Base-by-base conservation (phyloP, 2,329 filamentous ascomycete genomes). In the Sporothrix pallida region DNA sequence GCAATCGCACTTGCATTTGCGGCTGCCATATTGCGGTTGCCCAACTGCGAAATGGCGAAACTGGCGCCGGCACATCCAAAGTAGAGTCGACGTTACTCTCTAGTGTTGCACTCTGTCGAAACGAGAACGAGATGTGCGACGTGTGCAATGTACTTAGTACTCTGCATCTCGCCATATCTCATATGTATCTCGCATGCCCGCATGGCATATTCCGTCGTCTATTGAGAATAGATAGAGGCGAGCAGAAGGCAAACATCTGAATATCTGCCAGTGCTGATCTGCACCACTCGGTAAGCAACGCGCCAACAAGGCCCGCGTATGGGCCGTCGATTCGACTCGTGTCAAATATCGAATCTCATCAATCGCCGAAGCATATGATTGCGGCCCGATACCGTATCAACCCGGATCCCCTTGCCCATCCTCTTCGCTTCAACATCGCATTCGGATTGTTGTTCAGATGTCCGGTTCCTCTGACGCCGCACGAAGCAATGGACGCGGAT, bases 401-500 rank as follows among this genome's bases (percentile, higher is more conserved):
- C 3, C 23, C 31, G 31, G 9, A 62, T 44, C 15, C 9, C 10
- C 58, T 12, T n/a, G 1, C 15, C 26, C 31, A 46, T 52, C 20
- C 44, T 52, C 63, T 2, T 54, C 48, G 2, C 5, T 4, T 6
- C 17, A n/a, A 5, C 3, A 50, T 20, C 15, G n/a, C 52, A 56
- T 23, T 48, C 68, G 23, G 20, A 12, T 56, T n/a, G 7, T 31
- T 31, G 20, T 52, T 58, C 23, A 72, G 23, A 89, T 94, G 92
- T 94, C 79, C 85, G 90, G 87, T 88, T 84, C 91, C 89, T 94
- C 92, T 94, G 92, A 95, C 92, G 90, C 92, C 89, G 91, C 90
- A 67, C 91, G 88, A 87, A 88, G 89, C 89, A 92, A 93, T 85
- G 15, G 75, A 71, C 76, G 75, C 73, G 31, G 63, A 82, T 83